Conservation (phyloP, 2,329 filamentous ascomycete species). For the Hysterium pulicare region DNA sequence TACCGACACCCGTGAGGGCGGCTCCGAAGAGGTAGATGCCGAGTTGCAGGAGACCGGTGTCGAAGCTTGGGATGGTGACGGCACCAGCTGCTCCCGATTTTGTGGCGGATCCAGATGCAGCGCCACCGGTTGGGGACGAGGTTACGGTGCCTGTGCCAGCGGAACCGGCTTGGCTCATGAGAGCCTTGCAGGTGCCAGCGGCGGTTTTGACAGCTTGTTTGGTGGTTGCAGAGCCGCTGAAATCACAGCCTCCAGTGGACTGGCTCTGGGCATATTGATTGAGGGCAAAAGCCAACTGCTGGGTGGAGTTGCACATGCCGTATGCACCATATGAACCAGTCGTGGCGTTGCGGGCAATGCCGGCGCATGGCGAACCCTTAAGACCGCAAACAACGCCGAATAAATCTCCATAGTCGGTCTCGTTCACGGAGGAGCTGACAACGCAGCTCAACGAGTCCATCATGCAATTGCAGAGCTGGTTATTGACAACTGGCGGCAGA, state of each 20-base stretch:
- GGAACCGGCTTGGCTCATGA: conserved; percentile 62
- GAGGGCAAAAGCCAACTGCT: conserved; percentile 72
- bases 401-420: conserved; percentile 60
- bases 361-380: conserved; percentile 56
- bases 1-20: conserved; percentile 50
- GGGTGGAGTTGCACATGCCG: conserved; percentile 68
- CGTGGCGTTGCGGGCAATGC: conserved; percentile 65
- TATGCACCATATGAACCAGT: conserved; percentile 72
- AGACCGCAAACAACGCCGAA: conserved; percentile 72
- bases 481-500: conserved; percentile 80
- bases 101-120: conserved; percentile 20
- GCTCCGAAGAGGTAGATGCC: conserved; percentile 50
- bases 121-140: conserved; percentile 42
- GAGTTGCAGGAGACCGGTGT: conserved; percentile 46
- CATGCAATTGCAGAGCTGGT: conserved; percentile 83
- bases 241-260: conserved; percentile 62
- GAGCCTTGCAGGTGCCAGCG: conserved; percentile 52
- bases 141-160: conserved; percentile 57
- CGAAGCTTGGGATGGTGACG: conserved; percentile 44
- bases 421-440: conserved; percentile 55
- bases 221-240: conserved; percentile 62
- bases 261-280: conserved; percentile 64
- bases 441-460: conserved; percentile 68
- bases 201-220: conserved; percentile 49
- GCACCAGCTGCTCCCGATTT: conserved; percentile 39